Evolutionary conservation across 2,329 filamentous ascomycete species (phyloP), one percentile per base, ranked within the genome.

Genomic region (Aspergillus hiratsukae): DNA sequence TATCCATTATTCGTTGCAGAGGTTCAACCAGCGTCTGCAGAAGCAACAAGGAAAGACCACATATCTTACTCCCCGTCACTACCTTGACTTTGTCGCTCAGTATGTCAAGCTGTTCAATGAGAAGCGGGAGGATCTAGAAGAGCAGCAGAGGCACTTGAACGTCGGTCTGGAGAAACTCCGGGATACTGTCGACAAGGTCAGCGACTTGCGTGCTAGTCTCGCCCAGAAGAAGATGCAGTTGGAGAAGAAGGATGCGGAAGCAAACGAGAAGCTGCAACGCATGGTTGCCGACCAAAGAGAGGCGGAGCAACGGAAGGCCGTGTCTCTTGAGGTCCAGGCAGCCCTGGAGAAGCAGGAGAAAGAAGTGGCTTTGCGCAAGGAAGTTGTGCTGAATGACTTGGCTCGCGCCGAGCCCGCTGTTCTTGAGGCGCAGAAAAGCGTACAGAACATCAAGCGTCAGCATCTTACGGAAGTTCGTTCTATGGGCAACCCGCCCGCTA

Each of bases 101-200:
- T 99, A 97, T 71, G 92, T 97, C 74, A 94, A 90, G 74, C 81
- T 99, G 6, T 97, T 97, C 77, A 96, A 92, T 61, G 94, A 99
- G 75, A 99, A 99, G 80, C 89, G 95, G 10, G 94, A 97, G 73
- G 94, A 99, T 70, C 83, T 99, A 1, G 94, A 99, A 74, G 94
- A 99, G 72, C 94, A 99, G 74, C 94, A 99, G 72, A 89, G 94
- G 29, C 94, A 99, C 82, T 81, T 99, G 60, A 99, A 99, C 68
- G 92, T 97, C 55, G 95, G 94, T 81, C 83, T 99, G 1, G 94
- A 99, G 78, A 99, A 99, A 75, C 81, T 99, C 28, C 85, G 90
- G 64, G 94, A 97, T 75, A 99, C 94, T 2, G 92, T 97, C 23
- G 91, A 96, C 75, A 97, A 99, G 78, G 94, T 99, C 55, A 87